phyloP scores from a whole-genome alignment of 2,329 filamentous ascomycete genomes.

The Fusarium longipes region DNA sequence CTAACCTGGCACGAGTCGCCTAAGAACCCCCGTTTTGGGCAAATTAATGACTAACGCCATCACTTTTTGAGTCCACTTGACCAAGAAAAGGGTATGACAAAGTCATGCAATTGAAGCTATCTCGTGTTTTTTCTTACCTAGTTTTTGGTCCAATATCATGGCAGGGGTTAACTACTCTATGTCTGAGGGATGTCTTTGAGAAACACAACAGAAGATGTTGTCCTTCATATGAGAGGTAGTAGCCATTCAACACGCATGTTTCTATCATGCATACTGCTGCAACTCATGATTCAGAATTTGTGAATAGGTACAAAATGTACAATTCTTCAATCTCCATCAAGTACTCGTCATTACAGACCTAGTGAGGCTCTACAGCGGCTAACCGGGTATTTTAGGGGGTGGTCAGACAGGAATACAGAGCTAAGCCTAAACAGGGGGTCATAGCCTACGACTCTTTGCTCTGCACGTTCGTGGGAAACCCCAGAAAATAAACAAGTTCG shows the following conservation, averaged over 20 bases:
- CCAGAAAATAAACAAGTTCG: slow-evolving; percentile 12
- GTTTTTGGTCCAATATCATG: neutral
- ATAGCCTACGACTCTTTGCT: slow-evolving; percentile 9
- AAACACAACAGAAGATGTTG: neutral
- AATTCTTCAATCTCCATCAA: no score
- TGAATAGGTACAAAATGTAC: neutral
- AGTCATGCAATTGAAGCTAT: neutral
- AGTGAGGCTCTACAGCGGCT: slow-evolving; percentile 11
- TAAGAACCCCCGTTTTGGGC: slow-evolving; percentile 12
- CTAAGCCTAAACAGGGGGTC: slow-evolving; percentile 9
- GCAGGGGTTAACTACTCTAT: neutral
- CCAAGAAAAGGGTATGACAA: neutral
- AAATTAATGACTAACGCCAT: slow-evolving; percentile 15
- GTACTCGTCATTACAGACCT: neutral
- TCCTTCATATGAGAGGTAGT: neutral
- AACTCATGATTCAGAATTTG: neutral
- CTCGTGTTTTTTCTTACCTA: neutral
- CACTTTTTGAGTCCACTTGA: slow-evolving; percentile 10
- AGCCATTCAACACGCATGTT: no score
- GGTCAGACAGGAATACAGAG: neutral
- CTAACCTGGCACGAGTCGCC: slow-evolving; percentile 1
- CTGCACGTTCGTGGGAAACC: slow-evolving; percentile 5
- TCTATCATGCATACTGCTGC: neutral
- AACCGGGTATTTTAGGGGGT: slow-evolving; percentile 1
- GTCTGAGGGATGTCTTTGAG: neutral